Evolutionary conservation across 495 filamentous ascomycete genomes (phyloP).

Genomic region (Penicillium paxilli): DNA sequence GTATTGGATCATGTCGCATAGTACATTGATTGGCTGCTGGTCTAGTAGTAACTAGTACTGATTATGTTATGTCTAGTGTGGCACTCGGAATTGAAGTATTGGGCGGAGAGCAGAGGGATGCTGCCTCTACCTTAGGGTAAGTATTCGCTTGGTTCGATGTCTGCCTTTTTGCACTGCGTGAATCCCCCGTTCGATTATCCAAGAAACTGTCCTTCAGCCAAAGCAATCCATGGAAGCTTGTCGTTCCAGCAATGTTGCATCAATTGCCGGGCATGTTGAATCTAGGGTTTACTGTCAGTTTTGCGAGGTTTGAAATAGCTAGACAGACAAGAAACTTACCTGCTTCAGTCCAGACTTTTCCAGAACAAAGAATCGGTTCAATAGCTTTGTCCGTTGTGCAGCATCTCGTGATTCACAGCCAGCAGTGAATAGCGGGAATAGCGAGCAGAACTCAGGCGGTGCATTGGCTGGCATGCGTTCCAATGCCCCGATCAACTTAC

Average conservation of each 20-base stretch:
- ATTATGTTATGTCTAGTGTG: no score
- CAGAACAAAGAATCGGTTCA: slow-evolving; percentile 66
- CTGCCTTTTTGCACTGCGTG: no score
- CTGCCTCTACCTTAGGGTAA: no score
- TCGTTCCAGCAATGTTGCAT: slow-evolving; percentile 48
- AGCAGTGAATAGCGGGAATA: slow-evolving; percentile 85
- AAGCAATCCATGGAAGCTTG: slow-evolving; percentile 42
- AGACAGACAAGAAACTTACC: slow-evolving; percentile 44
- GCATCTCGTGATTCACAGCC: slow-evolving; percentile 69
- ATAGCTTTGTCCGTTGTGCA: slow-evolving; percentile 57
- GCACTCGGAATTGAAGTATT: no score
- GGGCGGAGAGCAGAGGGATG: no score
- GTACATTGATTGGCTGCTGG: no score
- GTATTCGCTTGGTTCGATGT: no score
- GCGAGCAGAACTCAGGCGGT: slow-evolving; percentile 71
- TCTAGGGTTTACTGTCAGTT: slow-evolving; percentile 19
- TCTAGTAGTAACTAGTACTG: no score
- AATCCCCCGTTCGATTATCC: slow-evolving; percentile 32
- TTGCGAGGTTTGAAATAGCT: slow-evolving; percentile 9
- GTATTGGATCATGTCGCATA: no score
- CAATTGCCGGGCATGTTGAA: slow-evolving; percentile 44
- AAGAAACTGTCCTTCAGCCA: slow-evolving; percentile 44
- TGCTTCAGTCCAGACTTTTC: slow-evolving; percentile 80
- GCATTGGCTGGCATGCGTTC: slow-evolving; percentile 63
- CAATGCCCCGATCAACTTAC: slow-evolving; percentile 61